A percentile compares a stretch with the other conserved stretches of the same genome.
Evolutionary conservation across 352 stramenopile species (phyloP).

Genomic region (Pythium brachiatum): DNA sequence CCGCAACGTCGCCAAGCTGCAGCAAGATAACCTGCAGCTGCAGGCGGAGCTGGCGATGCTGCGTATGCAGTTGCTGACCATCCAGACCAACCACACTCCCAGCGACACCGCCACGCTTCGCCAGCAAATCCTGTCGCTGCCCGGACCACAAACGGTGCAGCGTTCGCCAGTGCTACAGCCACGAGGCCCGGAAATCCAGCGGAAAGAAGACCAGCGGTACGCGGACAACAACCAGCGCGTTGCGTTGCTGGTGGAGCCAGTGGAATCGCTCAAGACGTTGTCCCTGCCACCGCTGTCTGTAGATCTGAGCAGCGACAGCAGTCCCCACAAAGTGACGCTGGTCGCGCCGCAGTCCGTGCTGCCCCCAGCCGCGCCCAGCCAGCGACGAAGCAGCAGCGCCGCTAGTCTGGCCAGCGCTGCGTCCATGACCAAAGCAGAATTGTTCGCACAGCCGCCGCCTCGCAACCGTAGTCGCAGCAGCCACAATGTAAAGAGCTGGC

Average conservation of each 20-base stretch:
- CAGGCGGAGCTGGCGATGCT: conserved; percentile 62
- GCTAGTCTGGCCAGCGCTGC: background rate
- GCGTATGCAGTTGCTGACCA: conserved; percentile 50
- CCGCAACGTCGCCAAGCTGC: conserved; percentile 69
- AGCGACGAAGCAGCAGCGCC: background rate
- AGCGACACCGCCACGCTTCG: background rate
- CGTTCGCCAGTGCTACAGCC: background rate
- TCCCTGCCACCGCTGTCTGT: background rate
- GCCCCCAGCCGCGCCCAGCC: background rate
- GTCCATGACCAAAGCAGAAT: conserved; percentile 24
- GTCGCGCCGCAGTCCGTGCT: conserved; percentile 14
- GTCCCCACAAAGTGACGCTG: conserved; percentile 10
- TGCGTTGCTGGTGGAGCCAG: background rate
- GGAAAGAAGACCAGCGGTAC: conserved; percentile 1
- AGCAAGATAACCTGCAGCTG: conserved; percentile 70
- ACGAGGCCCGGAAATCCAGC: background rate
- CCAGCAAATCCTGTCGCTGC: background rate
- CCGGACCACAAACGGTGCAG: background rate
- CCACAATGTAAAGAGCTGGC: conserved; percentile 9
- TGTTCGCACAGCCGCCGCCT: conserved; percentile 3
- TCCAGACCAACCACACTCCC: conserved; percentile 26
- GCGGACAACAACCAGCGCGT: conserved; percentile 3
- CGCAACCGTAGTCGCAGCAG: conserved; percentile 14
- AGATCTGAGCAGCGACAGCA: conserved; percentile 12
- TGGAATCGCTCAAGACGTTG: background rate